Conservation (phyloP, 768 basidiomycete genomes). For the Hericium rajendrae region DNA sequence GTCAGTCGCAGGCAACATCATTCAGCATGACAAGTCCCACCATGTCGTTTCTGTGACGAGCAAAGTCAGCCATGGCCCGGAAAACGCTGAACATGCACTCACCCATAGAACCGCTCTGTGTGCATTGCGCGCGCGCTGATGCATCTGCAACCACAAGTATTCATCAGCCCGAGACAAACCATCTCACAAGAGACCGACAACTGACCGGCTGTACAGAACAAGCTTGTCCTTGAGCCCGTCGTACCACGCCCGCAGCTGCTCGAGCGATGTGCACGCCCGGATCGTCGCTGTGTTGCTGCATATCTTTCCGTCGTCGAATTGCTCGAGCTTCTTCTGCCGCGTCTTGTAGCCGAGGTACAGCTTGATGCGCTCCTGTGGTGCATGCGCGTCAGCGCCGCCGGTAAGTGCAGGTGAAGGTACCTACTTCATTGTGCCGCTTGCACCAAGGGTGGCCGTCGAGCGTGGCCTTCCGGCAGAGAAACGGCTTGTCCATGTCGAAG, state of each 20-base stretch:
- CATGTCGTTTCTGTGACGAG: background rate
- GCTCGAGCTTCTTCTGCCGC: background rate
- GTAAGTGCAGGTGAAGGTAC: background rate
- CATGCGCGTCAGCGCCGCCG: background rate
- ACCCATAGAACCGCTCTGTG: conserved; percentile 33
- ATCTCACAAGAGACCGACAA: background rate
- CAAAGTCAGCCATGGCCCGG: background rate
- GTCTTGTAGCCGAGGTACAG: background rate
- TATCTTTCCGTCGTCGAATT: background rate
- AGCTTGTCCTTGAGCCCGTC: background rate
- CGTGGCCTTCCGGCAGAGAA: background rate
- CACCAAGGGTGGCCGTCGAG: background rate
- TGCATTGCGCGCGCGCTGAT: conserved; percentile 30
- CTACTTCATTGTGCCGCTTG: background rate
- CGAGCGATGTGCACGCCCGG: background rate
- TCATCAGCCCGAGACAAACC: background rate
- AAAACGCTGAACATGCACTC: conserved; percentile 4
- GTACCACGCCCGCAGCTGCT: background rate
- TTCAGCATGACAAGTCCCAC: background rate
- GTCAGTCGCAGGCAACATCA: background rate
- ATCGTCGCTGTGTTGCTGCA: background rate
- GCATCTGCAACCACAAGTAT: conserved; percentile 18
- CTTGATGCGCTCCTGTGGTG: background rate
- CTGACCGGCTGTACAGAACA: background rate
- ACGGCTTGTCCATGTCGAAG: background rate